phyloP scores from a whole-genome alignment of 495 filamentous ascomycete species.

The Lasiosphaeria hispida region DNA sequence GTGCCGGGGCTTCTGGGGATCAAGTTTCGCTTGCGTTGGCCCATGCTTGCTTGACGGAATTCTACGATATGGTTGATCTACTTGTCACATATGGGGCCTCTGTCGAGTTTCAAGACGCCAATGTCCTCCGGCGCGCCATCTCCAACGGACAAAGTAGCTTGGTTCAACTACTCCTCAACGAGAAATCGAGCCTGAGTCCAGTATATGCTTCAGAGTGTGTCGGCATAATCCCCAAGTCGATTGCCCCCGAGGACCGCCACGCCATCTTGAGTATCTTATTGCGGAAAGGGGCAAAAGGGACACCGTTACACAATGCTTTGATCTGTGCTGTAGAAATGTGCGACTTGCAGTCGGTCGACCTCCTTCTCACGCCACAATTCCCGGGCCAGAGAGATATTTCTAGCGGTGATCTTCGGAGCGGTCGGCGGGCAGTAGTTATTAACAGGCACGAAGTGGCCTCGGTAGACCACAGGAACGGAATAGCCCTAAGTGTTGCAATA shows the following conservation, averaged over 20 bases:
- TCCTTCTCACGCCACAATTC: conserved; percentile 43
- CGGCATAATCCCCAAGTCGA: conserved; percentile 39
- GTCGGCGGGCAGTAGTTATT: conserved; percentile 27
- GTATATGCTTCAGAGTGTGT: conserved; percentile 44
- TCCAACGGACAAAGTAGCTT: conserved; percentile 37
- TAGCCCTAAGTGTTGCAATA: conserved; percentile 42
- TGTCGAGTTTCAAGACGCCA: conserved; percentile 44
- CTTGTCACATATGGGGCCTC: conserved; percentile 45
- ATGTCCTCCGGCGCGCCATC: conserved; percentile 35
- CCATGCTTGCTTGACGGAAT: conserved; percentile 37
- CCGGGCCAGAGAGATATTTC: conserved; percentile 26
- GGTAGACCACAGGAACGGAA: conserved; percentile 42
- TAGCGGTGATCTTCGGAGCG: conserved; percentile 22
- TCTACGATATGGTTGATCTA: conserved; percentile 46
- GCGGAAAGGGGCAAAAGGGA: conserved; percentile 40
- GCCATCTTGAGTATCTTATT: conserved; percentile 38
- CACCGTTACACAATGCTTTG: conserved; percentile 37
- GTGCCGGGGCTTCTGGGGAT: conserved; percentile 45
- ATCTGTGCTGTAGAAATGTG: conserved; percentile 40
- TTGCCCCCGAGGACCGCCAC: conserved; percentile 41
- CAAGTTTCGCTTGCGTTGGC: conserved; percentile 36
- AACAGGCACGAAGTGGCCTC: conserved; percentile 44
- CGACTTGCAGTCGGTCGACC: conserved; percentile 38
- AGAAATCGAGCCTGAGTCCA: conserved; percentile 34
- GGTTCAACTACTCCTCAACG: conserved; percentile 38